These are phyloP conservation scores for Stephanodiscus minutulus DNA, from an alignment of 108 stramenopile species.

Conservation along the genomic window DNA sequence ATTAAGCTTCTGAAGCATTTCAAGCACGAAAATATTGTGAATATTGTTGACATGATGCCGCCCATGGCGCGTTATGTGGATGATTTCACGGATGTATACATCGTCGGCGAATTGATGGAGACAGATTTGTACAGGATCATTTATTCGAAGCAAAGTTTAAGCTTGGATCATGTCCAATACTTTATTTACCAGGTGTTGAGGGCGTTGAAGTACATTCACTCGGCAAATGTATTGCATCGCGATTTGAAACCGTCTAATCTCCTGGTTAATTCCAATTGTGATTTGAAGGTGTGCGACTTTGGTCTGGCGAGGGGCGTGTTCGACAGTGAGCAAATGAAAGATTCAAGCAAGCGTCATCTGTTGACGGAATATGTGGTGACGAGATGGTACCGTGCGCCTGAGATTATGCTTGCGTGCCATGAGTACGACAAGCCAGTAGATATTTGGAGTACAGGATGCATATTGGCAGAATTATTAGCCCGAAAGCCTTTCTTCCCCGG, in stretches of 20 bases:
- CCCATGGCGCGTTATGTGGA: constrained; percentile 81
- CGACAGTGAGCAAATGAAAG: constrained; percentile 50
- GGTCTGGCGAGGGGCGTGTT: constrained; percentile 94
- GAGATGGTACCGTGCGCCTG: constrained; percentile 99
- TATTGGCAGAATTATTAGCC: constrained; percentile 96
- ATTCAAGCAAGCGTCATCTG: constrained; percentile 71
- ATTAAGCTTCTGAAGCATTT: constrained; percentile 95
- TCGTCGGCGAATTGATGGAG: constrained; percentile 98
- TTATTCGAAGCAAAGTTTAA: constrained; percentile 95
- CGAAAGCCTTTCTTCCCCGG: constrained; percentile 98
- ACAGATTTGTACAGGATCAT: constrained; percentile 99
- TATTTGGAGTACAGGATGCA: constrained; percentile 97
- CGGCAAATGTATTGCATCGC: constrained; percentile 97
- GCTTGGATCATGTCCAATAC: constrained; percentile 97
- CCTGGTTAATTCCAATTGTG: constrained; percentile 98
- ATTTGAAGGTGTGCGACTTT: constrained; percentile 99
- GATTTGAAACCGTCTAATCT: constrained; percentile 98
- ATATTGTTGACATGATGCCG: constrained; percentile 88
- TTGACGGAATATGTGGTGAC: constrained; percentile 96
- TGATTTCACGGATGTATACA: constrained; percentile 97
- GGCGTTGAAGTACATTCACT: constrained; percentile 98
- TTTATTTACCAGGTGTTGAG: constrained; percentile 97
- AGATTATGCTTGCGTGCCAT: constrained; percentile 99
- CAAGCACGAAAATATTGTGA: constrained; percentile 91
- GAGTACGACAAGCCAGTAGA: constrained; percentile 98